phyloP scores from a whole-genome alignment of 805 yeast genomes.

The Pichia pseudocactophila region DNA sequence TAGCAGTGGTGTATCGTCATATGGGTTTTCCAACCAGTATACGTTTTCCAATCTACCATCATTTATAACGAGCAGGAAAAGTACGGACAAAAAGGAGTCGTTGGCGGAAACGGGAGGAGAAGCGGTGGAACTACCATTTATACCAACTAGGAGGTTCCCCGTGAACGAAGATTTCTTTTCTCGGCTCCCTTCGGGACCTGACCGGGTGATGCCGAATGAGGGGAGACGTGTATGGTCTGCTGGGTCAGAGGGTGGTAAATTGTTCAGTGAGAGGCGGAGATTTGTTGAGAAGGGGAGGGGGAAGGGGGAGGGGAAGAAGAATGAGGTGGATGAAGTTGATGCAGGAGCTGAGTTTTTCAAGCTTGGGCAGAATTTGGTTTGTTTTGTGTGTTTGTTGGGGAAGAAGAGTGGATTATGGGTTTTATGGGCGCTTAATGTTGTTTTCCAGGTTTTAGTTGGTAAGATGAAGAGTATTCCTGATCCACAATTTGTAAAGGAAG shows the following conservation, averaged over 20 bases:
- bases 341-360: constrained; percentile 20
- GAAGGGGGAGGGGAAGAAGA: too few relatives aligned
- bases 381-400: constrained; percentile 15
- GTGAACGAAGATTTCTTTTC: constrained; percentile 6
- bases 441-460: constrained; percentile 11
- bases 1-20: too few relatives aligned
- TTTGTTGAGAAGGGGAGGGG: too few relatives aligned
- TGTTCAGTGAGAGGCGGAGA: background rate
- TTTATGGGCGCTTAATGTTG: constrained; percentile 14
- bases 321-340: constrained; percentile 5
- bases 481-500: constrained; percentile 14
- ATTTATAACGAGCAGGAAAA: constrained; percentile 6
- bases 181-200: constrained; percentile 1
- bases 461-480: constrained; percentile 20
- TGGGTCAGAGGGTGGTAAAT: background rate
- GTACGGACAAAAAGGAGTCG: too few relatives aligned
- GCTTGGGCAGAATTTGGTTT: constrained; percentile 17
- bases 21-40: background rate
- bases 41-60: constrained; percentile 11
- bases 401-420: constrained; percentile 21
- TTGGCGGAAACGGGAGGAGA: too few relatives aligned
- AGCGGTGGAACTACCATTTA: constrained; percentile 12
- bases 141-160: constrained; percentile 10
- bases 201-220: too few relatives aligned
- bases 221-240: constrained; percentile 7